A percentile compares a stretch with the other conserved stretches of the same genome.
Evolutionary conservation across 306 rosid genomes (phyloP).

Genomic region (Dalbergia oliveri): DNA sequence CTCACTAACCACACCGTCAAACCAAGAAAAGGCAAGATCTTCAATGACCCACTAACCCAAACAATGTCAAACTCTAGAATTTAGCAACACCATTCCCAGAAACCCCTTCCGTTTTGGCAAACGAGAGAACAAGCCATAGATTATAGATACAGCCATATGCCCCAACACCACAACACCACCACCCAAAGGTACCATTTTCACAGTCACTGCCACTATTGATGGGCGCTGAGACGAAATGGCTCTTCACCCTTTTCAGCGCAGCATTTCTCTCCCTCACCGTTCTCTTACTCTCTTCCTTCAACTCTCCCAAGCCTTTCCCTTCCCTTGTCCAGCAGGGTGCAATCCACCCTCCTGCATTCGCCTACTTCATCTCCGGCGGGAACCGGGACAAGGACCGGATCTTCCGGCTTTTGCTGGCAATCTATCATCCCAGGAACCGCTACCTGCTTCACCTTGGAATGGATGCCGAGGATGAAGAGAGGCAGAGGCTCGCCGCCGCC

Average conservation of each 20-base stretch:
- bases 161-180: neutral
- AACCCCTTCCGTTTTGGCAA: constrained; percentile 39
- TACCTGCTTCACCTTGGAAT: constrained; percentile 71
- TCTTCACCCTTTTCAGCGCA: constrained; percentile 74
- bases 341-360: constrained; percentile 79
- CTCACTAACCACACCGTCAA: neutral
- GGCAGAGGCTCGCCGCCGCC: constrained; percentile 49
- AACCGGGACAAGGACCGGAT: constrained; percentile 68
- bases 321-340: constrained; percentile 64
- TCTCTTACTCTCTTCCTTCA: constrained; percentile 65
- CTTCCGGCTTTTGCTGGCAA: constrained; percentile 74
- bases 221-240: constrained; percentile 88
- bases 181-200: neutral
- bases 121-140: constrained; percentile 33
- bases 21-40: constrained; percentile 25
- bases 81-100: constrained; percentile 34
- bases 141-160: constrained; percentile 25
- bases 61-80: constrained; percentile 12
- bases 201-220: constrained; percentile 45
- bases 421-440: constrained; percentile 81
- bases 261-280: constrained; percentile 64
- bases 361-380: constrained; percentile 79
- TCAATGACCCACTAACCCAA: constrained; percentile 49
- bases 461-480: constrained; percentile 74
- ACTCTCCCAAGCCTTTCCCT: constrained; percentile 64